phyloP scores from a whole-genome alignment of 2,329 filamentous ascomycete genomes.

The Monosporascus sp. region DNA sequence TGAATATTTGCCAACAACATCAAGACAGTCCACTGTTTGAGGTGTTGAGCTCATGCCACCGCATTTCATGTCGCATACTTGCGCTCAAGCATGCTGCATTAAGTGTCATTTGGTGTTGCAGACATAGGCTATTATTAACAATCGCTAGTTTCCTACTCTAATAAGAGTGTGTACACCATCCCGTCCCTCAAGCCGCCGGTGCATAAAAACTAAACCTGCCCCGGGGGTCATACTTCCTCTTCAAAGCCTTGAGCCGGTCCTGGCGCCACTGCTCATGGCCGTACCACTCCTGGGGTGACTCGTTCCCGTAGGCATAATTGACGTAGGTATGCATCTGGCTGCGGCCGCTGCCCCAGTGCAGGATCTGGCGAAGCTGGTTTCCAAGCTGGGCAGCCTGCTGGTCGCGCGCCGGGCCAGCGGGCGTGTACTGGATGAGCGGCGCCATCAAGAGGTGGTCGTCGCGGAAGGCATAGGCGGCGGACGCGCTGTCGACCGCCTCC shows the following conservation, averaged over 20 bases:
- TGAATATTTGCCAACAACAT: too few relatives aligned
- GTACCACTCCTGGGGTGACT: conserved; percentile 26
- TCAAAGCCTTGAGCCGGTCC: conserved; percentile 29
- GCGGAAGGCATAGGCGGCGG: conserved; percentile 41
- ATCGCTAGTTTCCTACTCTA: too few relatives aligned
- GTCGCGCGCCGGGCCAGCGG: conserved; percentile 27
- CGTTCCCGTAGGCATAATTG: conserved; percentile 32
- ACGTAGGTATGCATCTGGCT: conserved; percentile 21
- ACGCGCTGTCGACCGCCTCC: conserved; percentile 25
- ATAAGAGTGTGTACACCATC: too few relatives aligned
- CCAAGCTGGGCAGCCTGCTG: conserved; percentile 28
- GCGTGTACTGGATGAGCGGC: conserved; percentile 31
- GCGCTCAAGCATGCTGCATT: too few relatives aligned
- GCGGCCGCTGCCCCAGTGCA: conserved; percentile 23
- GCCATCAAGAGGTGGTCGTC: conserved; percentile 36
- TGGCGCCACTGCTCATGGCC: conserved; percentile 34
- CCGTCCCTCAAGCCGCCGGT: not conserved
- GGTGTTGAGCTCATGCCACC: too few relatives aligned
- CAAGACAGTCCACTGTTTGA: too few relatives aligned
- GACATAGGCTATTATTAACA: too few relatives aligned
- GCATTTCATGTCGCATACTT: too few relatives aligned
- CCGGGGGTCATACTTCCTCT: conserved; percentile 29
- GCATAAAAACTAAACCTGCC: conserved; percentile 17
- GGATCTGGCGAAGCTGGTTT: conserved; percentile 30
- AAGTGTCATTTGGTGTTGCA: too few relatives aligned